These are phyloP conservation scores for Pezicula radicicola DNA, from an alignment of 2,329 filamentous ascomycete genomes.

Conservation along the genomic window DNA sequence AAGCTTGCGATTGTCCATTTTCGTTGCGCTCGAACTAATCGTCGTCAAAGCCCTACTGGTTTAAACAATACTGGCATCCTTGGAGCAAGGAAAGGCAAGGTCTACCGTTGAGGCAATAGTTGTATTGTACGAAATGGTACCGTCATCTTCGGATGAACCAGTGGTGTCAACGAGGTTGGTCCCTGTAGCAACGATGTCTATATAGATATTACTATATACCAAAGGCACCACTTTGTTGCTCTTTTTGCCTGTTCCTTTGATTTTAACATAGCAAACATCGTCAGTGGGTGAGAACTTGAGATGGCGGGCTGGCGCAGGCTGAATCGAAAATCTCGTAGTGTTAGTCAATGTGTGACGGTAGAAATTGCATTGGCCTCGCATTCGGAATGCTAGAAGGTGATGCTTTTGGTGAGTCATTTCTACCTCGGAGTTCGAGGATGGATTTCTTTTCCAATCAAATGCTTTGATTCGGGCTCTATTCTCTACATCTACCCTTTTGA, in stretches of 20 bases:
- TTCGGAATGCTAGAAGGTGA: conserved; percentile 50
- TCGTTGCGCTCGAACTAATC: no score
- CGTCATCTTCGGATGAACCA: conserved; percentile 1
- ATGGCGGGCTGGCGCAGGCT: background rate
- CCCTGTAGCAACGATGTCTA: conserved; percentile 3
- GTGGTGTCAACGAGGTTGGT: conserved; percentile 3
- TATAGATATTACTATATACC: conserved; percentile 3
- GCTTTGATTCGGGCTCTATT: conserved; percentile 64
- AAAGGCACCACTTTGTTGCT: conserved; percentile 5
- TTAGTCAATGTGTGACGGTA: conserved; percentile 56
- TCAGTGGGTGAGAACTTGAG: conserved; percentile 1
- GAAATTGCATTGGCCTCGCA: conserved; percentile 58
- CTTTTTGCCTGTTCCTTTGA: conserved; percentile 4
- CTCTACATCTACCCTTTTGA: conserved; percentile 44
- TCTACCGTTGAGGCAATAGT: conserved; percentile 2
- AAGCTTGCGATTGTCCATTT: no score
- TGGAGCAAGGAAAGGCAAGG: conserved; percentile 2
- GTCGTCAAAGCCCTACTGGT: no score
- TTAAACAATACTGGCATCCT: no score
- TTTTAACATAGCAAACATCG: conserved; percentile 6
- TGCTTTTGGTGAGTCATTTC: conserved; percentile 53
- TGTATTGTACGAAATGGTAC: background rate
- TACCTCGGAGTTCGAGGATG: conserved; percentile 57
- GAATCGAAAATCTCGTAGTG: conserved; percentile 43
- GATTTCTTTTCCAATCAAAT: conserved; percentile 44